A percentile compares a stretch with the other conserved stretches of the same genome.
Evolutionary conservation across 495 filamentous ascomycete species (phyloP).

Genomic region (Jackrogersella minutella): DNA sequence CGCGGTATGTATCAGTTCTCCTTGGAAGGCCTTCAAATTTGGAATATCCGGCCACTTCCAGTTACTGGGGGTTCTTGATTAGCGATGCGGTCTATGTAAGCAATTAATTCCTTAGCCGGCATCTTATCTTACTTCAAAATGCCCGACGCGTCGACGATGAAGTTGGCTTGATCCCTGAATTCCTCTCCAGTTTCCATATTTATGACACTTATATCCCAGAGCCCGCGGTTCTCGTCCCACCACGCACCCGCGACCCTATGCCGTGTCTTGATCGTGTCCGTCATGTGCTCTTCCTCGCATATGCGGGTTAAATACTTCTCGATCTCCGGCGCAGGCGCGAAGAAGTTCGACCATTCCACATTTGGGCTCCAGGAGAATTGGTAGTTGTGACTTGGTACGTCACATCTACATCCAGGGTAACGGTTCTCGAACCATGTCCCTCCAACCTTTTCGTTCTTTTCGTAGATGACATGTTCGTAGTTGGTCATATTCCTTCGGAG

Average conservation of each 20-base stretch:
- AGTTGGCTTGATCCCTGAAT: constrained; percentile 59
- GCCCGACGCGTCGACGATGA: constrained; percentile 67
- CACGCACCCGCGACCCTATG: constrained; percentile 50
- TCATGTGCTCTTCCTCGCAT: constrained; percentile 64
- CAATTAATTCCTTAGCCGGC: not conserved
- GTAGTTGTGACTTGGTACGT: constrained; percentile 64
- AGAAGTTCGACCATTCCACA: constrained; percentile 67
- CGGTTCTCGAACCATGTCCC: constrained; percentile 69
- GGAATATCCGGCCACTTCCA: constrained; percentile 69
- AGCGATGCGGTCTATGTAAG: constrained; percentile 14
- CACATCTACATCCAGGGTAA: constrained; percentile 64
- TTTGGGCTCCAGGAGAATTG: constrained; percentile 65
- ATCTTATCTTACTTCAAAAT: constrained; percentile 60
- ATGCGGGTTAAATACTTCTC: constrained; percentile 62
- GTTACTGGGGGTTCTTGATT: constrained; percentile 54
- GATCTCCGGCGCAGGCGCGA: constrained; percentile 65
- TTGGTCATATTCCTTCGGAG: constrained; percentile 52
- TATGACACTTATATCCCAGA: constrained; percentile 61
- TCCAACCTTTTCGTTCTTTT: constrained; percentile 76
- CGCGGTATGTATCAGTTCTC: constrained; percentile 65
- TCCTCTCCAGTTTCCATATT: constrained; percentile 55
- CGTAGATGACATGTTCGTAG: constrained; percentile 72
- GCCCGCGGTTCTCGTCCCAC: constrained; percentile 53
- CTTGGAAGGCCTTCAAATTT: constrained; percentile 57
- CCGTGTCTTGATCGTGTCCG: constrained; percentile 56